Evolutionary conservation across 1,284 basidiomycete species (phyloP).

Genomic region (Porodaedalea pini): DNA sequence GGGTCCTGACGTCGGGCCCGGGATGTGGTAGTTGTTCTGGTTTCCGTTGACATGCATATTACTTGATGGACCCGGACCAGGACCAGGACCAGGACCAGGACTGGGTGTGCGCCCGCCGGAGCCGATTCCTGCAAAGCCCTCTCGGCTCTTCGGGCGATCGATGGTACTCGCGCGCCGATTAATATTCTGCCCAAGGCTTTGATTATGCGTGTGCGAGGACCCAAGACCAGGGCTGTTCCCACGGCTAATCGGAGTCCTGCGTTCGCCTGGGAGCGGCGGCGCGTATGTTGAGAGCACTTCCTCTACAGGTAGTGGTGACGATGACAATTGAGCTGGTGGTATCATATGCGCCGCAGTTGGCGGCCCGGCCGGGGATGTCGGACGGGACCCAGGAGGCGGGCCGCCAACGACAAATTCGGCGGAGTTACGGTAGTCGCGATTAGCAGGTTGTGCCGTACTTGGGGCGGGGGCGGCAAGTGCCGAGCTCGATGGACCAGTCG

Average conservation of each 20-base stretch:
- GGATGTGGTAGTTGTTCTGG: constrained; percentile 32
- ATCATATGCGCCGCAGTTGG: constrained; percentile 76
- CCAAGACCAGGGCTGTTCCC: constrained; percentile 40
- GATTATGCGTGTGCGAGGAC: constrained; percentile 27
- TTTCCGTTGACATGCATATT: constrained; percentile 34
- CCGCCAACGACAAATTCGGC: constrained; percentile 76
- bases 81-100: constrained; percentile 52
- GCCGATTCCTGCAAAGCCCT: constrained; percentile 77
- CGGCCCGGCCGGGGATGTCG: constrained; percentile 58
- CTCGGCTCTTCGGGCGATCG: constrained; percentile 41
- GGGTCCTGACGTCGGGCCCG: constrained; percentile 31
- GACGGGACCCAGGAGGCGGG: constrained; percentile 64
- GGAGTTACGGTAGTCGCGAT: constrained; percentile 52
- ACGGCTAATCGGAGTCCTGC: constrained; percentile 46
- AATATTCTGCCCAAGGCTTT: constrained; percentile 37
- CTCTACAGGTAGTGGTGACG: constrained; percentile 49
- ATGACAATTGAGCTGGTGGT: constrained; percentile 46
- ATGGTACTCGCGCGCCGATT: constrained; percentile 31
- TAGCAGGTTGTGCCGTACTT: constrained; percentile 12
- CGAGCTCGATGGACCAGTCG: constrained; percentile 14
- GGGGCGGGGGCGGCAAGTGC: constrained; percentile 8
- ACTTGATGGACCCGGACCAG: constrained; percentile 30
- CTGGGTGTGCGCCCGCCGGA: constrained; percentile 64
- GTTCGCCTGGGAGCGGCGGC: constrained; percentile 86
- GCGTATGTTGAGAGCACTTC: constrained; percentile 77